phyloP scores from a whole-genome alignment of 1,284 basidiomycete genomes.

The Puccinia brachypodii region DNA sequence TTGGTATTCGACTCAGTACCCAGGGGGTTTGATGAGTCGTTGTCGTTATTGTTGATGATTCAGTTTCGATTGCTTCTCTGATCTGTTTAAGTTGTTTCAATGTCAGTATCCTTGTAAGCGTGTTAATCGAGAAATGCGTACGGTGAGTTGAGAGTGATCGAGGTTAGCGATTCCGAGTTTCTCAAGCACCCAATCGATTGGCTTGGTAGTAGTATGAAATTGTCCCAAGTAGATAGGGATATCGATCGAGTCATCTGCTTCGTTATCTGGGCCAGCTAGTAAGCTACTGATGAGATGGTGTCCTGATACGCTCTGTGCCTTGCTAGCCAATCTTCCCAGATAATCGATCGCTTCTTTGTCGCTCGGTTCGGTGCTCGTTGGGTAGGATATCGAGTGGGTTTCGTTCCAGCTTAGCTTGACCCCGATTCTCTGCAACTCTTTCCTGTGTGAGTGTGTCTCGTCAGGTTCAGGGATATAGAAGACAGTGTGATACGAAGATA shows the following conservation, averaged over 20 bases:
- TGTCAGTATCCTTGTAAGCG: too few relatives aligned
- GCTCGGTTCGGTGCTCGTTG: neutral
- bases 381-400: neutral
- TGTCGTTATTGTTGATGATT: too few relatives aligned
- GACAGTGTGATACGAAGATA: too few relatives aligned
- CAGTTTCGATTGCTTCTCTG: neutral
- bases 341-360: neutral
- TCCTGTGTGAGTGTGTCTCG: neutral
- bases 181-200: neutral
- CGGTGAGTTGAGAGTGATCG: neutral
- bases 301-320: neutral
- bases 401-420: neutral
- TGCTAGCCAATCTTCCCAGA: neutral
- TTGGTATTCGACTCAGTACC: neutral
- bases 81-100: neutral
- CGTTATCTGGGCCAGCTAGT: constrained; percentile 24
- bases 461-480: too few relatives aligned
- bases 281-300: constrained; percentile 15
- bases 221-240: constrained; percentile 8
- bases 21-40: too few relatives aligned
- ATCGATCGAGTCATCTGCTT: constrained; percentile 24
- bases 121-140: too few relatives aligned
- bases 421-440: neutral
- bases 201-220: neutral
- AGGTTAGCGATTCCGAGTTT: neutral